Percentiles rank a stretch among this genome's conserved stretches.
Conservation (phyloP, 768 basidiomycete species). For the Boletus barrowsii region DNA sequence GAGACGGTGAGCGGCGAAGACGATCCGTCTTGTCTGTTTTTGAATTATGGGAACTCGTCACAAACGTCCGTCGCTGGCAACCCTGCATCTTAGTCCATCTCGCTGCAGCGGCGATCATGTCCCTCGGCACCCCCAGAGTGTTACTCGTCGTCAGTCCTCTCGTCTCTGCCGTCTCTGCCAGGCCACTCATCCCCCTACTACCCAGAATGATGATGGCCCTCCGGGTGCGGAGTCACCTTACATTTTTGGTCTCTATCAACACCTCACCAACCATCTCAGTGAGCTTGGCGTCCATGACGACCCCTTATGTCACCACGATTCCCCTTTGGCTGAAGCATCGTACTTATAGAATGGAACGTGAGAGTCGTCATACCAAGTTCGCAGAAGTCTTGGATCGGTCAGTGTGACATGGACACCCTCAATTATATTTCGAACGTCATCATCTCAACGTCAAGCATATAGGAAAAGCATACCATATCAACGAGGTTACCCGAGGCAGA, state of each 20-base stretch:
- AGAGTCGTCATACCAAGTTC: conserved; percentile 76
- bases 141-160: conserved; percentile 41
- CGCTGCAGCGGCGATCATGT: conserved; percentile 7
- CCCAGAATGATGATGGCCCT: conserved; percentile 83
- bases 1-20: neutral
- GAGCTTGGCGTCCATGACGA: conserved; percentile 14
- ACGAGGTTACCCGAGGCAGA: conserved; percentile 61
- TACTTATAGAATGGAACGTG: conserved; percentile 66
- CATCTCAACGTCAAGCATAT: neutral
- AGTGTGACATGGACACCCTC: conserved; percentile 12
- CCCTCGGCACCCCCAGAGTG: conserved; percentile 26
- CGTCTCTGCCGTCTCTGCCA: neutral
- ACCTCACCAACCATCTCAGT: conserved; percentile 62
- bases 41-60: conserved; percentile 19
- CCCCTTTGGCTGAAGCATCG: neutral
- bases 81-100: neutral
- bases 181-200: neutral
- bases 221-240: conserved; percentile 72
- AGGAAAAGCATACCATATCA: conserved; percentile 84
- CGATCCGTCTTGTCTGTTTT: conserved; percentile 2
- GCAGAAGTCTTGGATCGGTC: conserved; percentile 89
- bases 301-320: conserved; percentile 6
- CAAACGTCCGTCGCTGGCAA: conserved; percentile 9
- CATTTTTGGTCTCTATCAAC: conserved; percentile 64
- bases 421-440: neutral